Conservation (phyloP, 1,139 yeast species). For the Taiozyma onychis region DNA sequence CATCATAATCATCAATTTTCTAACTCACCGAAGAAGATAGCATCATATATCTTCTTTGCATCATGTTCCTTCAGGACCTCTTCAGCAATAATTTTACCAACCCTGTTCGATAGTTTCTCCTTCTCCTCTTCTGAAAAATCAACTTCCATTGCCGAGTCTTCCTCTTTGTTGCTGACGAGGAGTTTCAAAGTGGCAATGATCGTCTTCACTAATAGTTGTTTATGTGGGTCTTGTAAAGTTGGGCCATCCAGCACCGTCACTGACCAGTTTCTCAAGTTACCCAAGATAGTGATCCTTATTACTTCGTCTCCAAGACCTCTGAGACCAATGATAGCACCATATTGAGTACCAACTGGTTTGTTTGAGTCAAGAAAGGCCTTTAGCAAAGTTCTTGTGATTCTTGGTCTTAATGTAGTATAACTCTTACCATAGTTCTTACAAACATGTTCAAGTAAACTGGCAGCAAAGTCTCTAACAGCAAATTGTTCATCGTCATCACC, state of each 20-base stretch:
- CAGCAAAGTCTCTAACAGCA: slow-evolving; percentile 84
- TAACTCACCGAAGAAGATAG: slow-evolving; percentile 73
- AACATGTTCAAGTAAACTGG: slow-evolving; percentile 73
- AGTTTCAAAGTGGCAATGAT: slow-evolving; percentile 50
- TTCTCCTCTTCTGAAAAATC: slow-evolving; percentile 39
- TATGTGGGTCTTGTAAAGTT: slow-evolving; percentile 34
- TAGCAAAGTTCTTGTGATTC: slow-evolving; percentile 87
- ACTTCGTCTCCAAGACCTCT: slow-evolving; percentile 85
- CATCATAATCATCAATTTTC: not conserved
- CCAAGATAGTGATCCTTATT: slow-evolving; percentile 74
- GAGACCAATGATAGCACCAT: slow-evolving; percentile 86
- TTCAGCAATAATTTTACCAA: slow-evolving; percentile 56
- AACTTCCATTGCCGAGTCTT: slow-evolving; percentile 31
- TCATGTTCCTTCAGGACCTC: slow-evolving; percentile 47
- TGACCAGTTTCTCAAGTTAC: slow-evolving; percentile 82
- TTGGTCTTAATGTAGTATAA: slow-evolving; percentile 85
- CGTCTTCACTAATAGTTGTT: slow-evolving; percentile 39
- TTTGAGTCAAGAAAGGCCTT: slow-evolving; percentile 80
- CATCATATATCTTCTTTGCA: slow-evolving; percentile 48
- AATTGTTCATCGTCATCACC: slow-evolving; percentile 25
- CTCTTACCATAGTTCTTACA: slow-evolving; percentile 77
- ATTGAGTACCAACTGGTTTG: slow-evolving; percentile 82
- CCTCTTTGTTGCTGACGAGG: slow-evolving; percentile 33
- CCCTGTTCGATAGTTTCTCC: slow-evolving; percentile 44
- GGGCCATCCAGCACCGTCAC: slow-evolving; percentile 39